Base-by-base conservation (phyloP, 1,139 yeast genomes). In the Scheffersomyces illinoinensis region DNA sequence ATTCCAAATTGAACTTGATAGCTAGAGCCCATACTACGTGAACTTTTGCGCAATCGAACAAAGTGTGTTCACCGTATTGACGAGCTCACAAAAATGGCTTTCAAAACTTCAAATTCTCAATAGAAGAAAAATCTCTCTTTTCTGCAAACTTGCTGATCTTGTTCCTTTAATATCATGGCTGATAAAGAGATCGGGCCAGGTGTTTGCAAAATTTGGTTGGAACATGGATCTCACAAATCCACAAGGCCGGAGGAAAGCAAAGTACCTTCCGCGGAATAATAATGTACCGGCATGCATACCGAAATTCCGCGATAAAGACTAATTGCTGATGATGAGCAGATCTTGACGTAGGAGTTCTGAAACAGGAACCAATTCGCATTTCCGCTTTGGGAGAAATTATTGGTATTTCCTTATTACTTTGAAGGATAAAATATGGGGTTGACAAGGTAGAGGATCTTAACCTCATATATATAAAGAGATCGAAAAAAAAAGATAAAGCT, bases 1-100 rank as follows among this genome's bases (percentile, higher is more conserved):
- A 69, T 19, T 20, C 51, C 51, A 48, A 48, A 14, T 48, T n/a
- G 24, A 24, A 24, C 43, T 10, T 33, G 43, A 12, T 33, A 33
- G 17, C 17, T 33, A 33, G 43, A 33, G 43, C 2, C 17, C 43
- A 33, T 33, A 14, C 17, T 33, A 12, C 12, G 43, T 12, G 14
- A 4, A 12, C 43, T 33, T 33, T 3, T 10, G 43, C 43, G 12
- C 43, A 33, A 12, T 10, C 43, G 17, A 12, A 26, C 33, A 26
- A 26, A 2, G 43, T 33, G 12, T 33, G 43, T 14, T 33, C 14
- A 14, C 7, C 17, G 17, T 33, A 33, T 33, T 33, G 43, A 33
- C 17, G 12, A 14, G 21, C 43, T 17, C 17, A 14, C 43, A 33
- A 33, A 14, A 14, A 33, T 14, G 17, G 43, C 17, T 33, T 24